Percentiles rank a stretch among this genome's conserved stretches.
phyloP scores from a whole-genome alignment of 805 yeast genomes.

The Candida anglica region DNA sequence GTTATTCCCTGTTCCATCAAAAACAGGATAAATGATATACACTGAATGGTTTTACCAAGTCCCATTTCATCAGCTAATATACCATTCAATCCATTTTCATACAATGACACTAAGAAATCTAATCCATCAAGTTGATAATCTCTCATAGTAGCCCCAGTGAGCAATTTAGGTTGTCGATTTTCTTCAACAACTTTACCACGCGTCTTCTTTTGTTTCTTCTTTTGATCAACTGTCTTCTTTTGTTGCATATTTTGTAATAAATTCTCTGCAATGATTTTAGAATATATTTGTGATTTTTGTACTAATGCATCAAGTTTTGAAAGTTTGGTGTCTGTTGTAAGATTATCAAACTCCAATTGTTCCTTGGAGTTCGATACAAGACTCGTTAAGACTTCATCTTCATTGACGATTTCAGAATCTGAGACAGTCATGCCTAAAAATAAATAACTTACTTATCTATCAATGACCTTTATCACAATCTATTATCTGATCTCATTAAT shows the following conservation, averaged over 20 bases:
- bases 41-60: constrained; percentile 87
- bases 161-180: constrained; percentile 24
- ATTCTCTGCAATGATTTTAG: constrained; percentile 81
- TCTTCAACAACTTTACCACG: not conserved
- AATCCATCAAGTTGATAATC: constrained; percentile 87
- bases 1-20: constrained; percentile 71
- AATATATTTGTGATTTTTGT: constrained; percentile 83
- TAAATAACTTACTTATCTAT: too few species aligned
- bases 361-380: not conserved
- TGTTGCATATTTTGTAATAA: constrained; percentile 43
- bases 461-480: too few species aligned
- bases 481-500: too few species aligned
- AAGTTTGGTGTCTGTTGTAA: constrained; percentile 5
- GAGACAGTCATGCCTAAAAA: constrained; percentile 3
- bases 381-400: not conserved
- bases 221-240: constrained; percentile 10
- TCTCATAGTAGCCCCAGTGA: constrained; percentile 56
- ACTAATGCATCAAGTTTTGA: constrained; percentile 60
- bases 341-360: constrained; percentile 1
- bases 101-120: constrained; percentile 84
- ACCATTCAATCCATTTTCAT: constrained; percentile 92
- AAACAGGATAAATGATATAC: constrained; percentile 73
- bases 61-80: constrained; percentile 98
- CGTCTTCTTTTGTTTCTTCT: constrained; percentile 8
- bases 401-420: constrained; percentile 1